Conservation (phyloP, 345 rosid species). For the Acer yangbiense region DNA sequence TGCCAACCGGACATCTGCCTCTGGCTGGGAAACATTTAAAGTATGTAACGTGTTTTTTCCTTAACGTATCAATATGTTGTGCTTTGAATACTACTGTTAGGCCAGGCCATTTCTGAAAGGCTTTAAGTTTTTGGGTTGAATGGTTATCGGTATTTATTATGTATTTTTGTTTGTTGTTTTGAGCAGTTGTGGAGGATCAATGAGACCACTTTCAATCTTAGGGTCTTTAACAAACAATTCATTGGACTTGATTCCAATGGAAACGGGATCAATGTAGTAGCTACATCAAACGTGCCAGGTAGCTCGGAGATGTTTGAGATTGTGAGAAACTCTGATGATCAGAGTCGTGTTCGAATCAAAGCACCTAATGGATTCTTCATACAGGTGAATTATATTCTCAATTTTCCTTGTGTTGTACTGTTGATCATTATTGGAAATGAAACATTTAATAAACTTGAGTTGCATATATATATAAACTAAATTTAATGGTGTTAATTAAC, state of each 20-base stretch:
- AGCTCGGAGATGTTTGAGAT: slow-evolving; percentile 47
- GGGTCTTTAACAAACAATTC: slow-evolving; percentile 52
- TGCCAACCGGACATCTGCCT: slow-evolving; percentile 50
- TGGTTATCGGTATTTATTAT: too few species aligned
- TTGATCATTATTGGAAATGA: too few species aligned
- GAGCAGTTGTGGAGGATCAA: slow-evolving; percentile 62
- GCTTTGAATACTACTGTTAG: too few species aligned
- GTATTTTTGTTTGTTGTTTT: not conserved
- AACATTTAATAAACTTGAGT: too few species aligned
- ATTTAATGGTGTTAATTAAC: not conserved
- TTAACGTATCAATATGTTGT: too few species aligned
- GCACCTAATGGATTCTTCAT: slow-evolving; percentile 54
- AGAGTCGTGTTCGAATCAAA: slow-evolving; percentile 48
- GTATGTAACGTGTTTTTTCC: slow-evolving; percentile 22
- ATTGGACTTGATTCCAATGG: slow-evolving; percentile 38
- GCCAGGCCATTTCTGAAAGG: too few species aligned
- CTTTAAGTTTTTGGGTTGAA: not conserved
- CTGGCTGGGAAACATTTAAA: slow-evolving; percentile 65
- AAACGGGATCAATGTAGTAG: slow-evolving; percentile 37
- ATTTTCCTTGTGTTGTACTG: too few species aligned
- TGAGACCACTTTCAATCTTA: slow-evolving; percentile 42
- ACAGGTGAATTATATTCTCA: slow-evolving; percentile 33
- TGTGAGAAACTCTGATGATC: slow-evolving; percentile 31
- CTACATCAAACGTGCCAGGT: slow-evolving; percentile 31
- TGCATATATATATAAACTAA: too few species aligned